Evolutionary conservation across 306 rosid species (phyloP).

Genomic region (Citrullus colocynthis): DNA sequence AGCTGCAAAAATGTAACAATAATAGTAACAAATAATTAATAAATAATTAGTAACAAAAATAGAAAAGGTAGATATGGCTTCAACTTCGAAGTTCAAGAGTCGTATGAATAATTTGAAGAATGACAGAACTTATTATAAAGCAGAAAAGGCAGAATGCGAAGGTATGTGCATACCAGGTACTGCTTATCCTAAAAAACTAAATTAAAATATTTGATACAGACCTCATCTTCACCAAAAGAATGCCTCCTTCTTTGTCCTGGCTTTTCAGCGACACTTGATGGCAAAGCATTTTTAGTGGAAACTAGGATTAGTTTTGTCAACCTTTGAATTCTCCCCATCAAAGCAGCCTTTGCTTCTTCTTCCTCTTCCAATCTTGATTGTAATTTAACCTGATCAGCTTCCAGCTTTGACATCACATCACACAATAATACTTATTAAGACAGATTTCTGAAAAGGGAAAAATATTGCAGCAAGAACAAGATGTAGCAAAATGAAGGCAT

Average conservation of each 20-base stretch:
- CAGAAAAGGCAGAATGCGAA: neutral
- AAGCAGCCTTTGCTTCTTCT: slow-evolving; percentile 83
- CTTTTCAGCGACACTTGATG: slow-evolving; percentile 47
- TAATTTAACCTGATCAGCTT: slow-evolving; percentile 77
- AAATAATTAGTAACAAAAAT: neutral
- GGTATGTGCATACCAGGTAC: neutral
- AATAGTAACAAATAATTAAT: neutral
- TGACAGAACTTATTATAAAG: neutral
- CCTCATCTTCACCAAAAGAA: slow-evolving; percentile 96
- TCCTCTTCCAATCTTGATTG: slow-evolving; percentile 83
- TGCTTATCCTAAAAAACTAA: neutral
- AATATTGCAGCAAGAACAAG: neutral
- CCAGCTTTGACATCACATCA: slow-evolving; percentile 49
- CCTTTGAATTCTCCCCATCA: slow-evolving; percentile 86
- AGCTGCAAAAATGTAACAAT: slow-evolving; percentile 41
- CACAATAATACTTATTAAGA: slow-evolving; percentile 15
- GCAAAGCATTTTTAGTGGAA: slow-evolving; percentile 54
- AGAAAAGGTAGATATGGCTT: neutral
- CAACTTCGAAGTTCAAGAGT: neutral
- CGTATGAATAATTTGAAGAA: neutral
- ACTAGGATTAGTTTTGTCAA: slow-evolving; percentile 75
- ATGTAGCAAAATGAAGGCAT: neutral
- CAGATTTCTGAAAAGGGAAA: neutral
- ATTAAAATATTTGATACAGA: slow-evolving; percentile 13
- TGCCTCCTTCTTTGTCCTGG: slow-evolving; percentile 60